These are phyloP conservation scores for Termitomyces sp. DNA, from an alignment of 768 basidiomycete genomes.

Conservation along the genomic window DNA sequence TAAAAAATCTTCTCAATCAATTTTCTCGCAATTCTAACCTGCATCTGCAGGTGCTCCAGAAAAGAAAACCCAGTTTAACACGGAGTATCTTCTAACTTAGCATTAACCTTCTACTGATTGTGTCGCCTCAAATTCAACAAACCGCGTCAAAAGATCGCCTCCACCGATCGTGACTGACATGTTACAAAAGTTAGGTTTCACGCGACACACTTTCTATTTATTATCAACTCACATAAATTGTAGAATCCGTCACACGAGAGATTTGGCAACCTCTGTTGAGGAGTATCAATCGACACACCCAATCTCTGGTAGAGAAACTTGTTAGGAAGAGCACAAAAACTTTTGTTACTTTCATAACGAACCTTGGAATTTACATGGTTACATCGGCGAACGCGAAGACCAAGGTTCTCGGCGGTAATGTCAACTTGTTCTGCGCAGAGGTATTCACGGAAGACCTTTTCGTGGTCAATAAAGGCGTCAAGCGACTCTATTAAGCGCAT, in stretches of 20 bases:
- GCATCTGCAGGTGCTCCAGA: neutral
- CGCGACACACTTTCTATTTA: neutral
- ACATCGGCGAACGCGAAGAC: slow-evolving; percentile 21
- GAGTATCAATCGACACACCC: slow-evolving; percentile 24
- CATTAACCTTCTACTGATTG: neutral
- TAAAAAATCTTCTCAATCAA: neutral
- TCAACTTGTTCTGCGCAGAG: slow-evolving; percentile 20
- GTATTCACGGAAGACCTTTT: slow-evolving; percentile 27
- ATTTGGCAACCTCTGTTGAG: slow-evolving; percentile 26
- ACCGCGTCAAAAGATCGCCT: slow-evolving; percentile 26
- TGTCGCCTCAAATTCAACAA: slow-evolving; percentile 26
- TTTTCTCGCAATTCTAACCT: neutral
- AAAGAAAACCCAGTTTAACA: neutral
- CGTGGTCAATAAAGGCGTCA: slow-evolving; percentile 36
- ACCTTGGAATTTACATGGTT: slow-evolving; percentile 32
- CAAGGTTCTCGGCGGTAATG: slow-evolving; percentile 16
- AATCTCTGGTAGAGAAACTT: slow-evolving; percentile 22
- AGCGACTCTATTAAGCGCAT: slow-evolving; percentile 29
- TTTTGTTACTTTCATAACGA: neutral
- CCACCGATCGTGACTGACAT: slow-evolving; percentile 27
- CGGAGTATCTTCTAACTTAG: neutral
- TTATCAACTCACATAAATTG: slow-evolving; percentile 25
- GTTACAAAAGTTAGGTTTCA: neutral
- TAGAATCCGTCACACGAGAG: slow-evolving; percentile 33
- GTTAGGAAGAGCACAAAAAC: neutral